A percentile compares a stretch with the other conserved stretches of the same genome.
phyloP scores from a whole-genome alignment of 345 rosid species.

The Laguncularia racemosa region DNA sequence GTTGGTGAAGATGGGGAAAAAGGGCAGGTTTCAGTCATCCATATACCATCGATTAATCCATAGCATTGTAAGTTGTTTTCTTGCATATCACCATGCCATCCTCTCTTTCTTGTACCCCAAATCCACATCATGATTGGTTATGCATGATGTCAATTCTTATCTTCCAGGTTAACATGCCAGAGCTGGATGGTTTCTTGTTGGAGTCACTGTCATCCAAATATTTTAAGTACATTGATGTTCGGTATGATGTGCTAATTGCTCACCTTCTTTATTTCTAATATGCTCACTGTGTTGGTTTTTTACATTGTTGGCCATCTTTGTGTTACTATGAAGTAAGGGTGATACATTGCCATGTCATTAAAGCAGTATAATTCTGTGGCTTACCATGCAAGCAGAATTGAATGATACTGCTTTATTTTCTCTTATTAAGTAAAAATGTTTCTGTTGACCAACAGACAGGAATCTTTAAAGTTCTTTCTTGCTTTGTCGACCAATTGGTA shows the following conservation, averaged over 20 bases:
- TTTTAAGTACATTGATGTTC: constrained; percentile 66
- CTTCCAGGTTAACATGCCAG: constrained; percentile 44
- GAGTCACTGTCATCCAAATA: constrained; percentile 60
- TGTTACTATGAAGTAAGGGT: neutral
- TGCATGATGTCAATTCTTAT: constrained; percentile 1
- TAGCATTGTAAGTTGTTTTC: constrained; percentile 43
- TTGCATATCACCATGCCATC: neutral
- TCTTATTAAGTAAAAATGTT: too few species aligned
- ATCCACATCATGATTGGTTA: neutral
- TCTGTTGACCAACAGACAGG: neutral
- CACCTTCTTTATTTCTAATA: neutral
- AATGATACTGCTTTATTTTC: too few species aligned
- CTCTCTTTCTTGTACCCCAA: neutral
- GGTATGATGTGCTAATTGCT: constrained; percentile 30
- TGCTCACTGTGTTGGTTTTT: constrained; percentile 1
- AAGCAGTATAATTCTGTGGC: too few species aligned
- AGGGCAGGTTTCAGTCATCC: constrained; percentile 62
- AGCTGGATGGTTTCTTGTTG: constrained; percentile 29
- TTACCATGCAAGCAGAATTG: too few species aligned
- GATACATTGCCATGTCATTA: too few species aligned
- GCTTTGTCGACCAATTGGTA: neutral
- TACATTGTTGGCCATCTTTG: neutral
- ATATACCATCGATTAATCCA: constrained; percentile 60
- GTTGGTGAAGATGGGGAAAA: constrained; percentile 61
- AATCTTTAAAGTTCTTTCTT: neutral